Percentiles rank a stretch among this genome's conserved stretches.
These are phyloP conservation scores for Erucastrum elatum DNA, from an alignment of 345 rosid genomes.

Conservation along the genomic window DNA sequence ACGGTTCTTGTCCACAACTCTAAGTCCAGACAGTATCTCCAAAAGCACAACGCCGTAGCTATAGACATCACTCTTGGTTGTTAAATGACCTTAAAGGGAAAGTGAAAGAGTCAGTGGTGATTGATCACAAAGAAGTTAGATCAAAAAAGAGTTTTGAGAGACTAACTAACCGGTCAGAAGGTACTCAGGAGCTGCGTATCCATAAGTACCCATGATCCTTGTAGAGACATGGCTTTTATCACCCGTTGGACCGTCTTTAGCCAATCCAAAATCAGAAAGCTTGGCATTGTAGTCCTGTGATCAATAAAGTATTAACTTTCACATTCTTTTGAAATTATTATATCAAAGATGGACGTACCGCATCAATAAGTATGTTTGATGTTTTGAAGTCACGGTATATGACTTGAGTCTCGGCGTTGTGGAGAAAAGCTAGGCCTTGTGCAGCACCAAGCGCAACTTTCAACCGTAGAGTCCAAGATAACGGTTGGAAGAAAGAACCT, in stretches of 20 bases:
- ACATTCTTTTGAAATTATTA: neutral
- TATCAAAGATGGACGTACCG: slow-evolving; percentile 26
- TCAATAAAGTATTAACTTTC: slow-evolving; percentile 11
- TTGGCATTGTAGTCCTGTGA: slow-evolving; percentile 64
- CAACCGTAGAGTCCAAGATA: slow-evolving; percentile 70
- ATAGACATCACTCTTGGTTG: slow-evolving; percentile 83
- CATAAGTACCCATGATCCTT: slow-evolving; percentile 69
- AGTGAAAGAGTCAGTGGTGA: slow-evolving; percentile 13
- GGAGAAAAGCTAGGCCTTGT: slow-evolving; percentile 78
- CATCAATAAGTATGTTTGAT: slow-evolving; percentile 65
- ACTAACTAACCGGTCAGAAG: slow-evolving; percentile 52
- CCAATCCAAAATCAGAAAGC: slow-evolving; percentile 74
- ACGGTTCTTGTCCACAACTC: slow-evolving; percentile 87
- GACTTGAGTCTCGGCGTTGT: slow-evolving; percentile 53
- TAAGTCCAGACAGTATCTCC: slow-evolving; percentile 86
- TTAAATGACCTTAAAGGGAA: slow-evolving; percentile 67
- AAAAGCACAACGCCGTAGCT: slow-evolving; percentile 94
- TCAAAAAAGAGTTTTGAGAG: neutral
- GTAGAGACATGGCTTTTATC: slow-evolving; percentile 70
- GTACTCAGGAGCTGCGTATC: slow-evolving; percentile 76
- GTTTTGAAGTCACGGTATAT: slow-evolving; percentile 78
- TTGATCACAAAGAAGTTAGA: slow-evolving; percentile 2
- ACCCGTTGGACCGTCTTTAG: slow-evolving; percentile 73
- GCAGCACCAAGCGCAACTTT: slow-evolving; percentile 77
- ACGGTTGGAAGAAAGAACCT: slow-evolving; percentile 62